Base-by-base conservation (phyloP, 225 moss, liverwort and hornwort genomes). In the Thuidium tamariscinum region DNA sequence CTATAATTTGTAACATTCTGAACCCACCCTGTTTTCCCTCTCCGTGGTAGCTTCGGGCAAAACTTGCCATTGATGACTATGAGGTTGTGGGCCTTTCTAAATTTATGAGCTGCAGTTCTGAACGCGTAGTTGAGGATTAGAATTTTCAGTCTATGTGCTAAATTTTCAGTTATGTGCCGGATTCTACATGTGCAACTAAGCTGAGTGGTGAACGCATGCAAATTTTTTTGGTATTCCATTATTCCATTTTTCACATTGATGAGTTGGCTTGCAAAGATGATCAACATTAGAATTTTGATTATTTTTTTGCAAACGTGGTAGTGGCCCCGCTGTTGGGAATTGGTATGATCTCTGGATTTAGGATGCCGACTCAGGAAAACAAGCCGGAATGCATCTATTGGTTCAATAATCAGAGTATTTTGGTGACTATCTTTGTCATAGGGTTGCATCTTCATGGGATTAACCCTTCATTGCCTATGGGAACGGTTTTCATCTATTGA, bases 301-400 rank as follows among this genome's bases (percentile, higher is more conserved):
- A 73, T 12, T 49, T 75, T 27, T 52, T 52, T 14, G 51, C 8
- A 51, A 21, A 34, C 13, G 5, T 34, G 21, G 51, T 13, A 51
- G 32, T 0, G 10, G 20, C 13, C 3, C 3, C 0, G 14, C 13
- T 52, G 8, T n/a, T 14, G 52, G 8, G 23, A 52, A n/a, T 15
- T n/a, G n/a, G 19, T n/a, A 46, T 8, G 8, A 8, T n/a, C 21
- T 52, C 9, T 21, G 5, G 2, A 21, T 13, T 74, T 7, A 44
- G 15, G n/a, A n/a, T n/a, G n/a, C n/a, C n/a, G 13, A 67, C 1
- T 37, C 22, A 21, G 37, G 22, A 7, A 67, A 37, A 37, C 11
- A 65, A 65, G n/a, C n/a, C n/a, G 3, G 65, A 65, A n/a, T n/a
- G 65, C 19, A n/a, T 10, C 18, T 34, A 17, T 9, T 34, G 62